Evolutionary conservation across 164 flowering plant genomes (phyloP).

Genomic region (Santalum album): DNA sequence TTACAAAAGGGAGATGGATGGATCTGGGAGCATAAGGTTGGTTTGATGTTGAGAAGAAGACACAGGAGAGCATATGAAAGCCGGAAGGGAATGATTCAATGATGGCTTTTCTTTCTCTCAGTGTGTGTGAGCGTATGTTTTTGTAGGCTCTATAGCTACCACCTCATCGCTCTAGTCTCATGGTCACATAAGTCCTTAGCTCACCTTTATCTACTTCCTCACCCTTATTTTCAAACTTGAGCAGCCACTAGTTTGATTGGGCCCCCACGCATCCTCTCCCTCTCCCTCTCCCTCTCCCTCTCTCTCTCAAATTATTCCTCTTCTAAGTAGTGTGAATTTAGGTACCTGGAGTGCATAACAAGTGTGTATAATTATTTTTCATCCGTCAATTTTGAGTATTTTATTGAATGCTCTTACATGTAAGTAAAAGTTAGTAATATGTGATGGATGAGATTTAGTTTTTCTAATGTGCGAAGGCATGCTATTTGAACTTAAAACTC

Average conservation of each 20-base stretch:
- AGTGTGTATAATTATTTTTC: too few species aligned
- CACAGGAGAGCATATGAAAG: not conserved
- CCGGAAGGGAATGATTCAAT: not conserved
- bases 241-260: not conserved
- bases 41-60: not conserved
- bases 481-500: too few species aligned
- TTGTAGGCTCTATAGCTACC: not conserved
- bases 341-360: not conserved
- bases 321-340: not conserved
- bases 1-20: not conserved
- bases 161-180: not conserved
- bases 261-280: not conserved
- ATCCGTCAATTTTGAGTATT: too few species aligned
- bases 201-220: not conserved
- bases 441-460: too few species aligned
- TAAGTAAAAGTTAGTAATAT: too few species aligned
- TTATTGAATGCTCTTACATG: too few species aligned
- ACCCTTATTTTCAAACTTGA: not conserved
- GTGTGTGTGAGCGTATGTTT: too few species aligned
- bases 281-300: not conserved
- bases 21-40: not conserved
- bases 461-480: too few species aligned
- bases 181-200: too few species aligned
- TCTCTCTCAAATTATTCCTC: not conserved
- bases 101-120: not conserved